Percentiles rank a stretch among this genome's conserved stretches.
Conservation (phyloP, 2,329 filamentous ascomycete genomes). For the Aureobasidium sp. region DNA sequence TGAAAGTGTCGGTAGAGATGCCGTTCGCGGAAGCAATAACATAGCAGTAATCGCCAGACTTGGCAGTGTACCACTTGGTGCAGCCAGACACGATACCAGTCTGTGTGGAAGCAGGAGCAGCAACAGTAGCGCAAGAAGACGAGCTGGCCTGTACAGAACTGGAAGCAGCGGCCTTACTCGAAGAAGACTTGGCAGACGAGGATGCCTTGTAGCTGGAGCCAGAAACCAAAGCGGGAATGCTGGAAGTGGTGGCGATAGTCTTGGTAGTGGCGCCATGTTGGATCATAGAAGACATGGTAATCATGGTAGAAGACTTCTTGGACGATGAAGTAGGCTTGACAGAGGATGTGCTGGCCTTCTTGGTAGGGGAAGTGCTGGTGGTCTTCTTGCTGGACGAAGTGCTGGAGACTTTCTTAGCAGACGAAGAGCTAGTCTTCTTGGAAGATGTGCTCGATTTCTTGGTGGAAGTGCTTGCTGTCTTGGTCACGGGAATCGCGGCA, state of each 20-base stretch:
- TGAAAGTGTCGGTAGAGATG: conserved; percentile 18
- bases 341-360: background rate
- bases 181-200: background rate
- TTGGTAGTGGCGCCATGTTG: background rate
- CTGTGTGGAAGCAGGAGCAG: conserved; percentile 19
- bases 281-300: background rate
- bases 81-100: conserved; percentile 19
- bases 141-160: conserved; percentile 6
- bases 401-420: background rate
- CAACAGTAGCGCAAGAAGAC: conserved; percentile 9
- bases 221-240: background rate
- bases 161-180: background rate
- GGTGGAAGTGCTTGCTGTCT: background rate
- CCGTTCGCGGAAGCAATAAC: conserved; percentile 16
- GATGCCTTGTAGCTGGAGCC: background rate
- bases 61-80: conserved; percentile 19
- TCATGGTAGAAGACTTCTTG: background rate
- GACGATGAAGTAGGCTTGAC: background rate
- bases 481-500: background rate
- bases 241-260: background rate
- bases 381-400: background rate
- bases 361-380: background rate
- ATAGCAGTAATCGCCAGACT: conserved; percentile 19
- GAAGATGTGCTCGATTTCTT: conserved; percentile 8
- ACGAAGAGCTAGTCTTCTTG: conserved; percentile 1